phyloP scores from a whole-genome alignment of 2,329 filamentous ascomycete species.

The Colletotrichum trifolii region DNA sequence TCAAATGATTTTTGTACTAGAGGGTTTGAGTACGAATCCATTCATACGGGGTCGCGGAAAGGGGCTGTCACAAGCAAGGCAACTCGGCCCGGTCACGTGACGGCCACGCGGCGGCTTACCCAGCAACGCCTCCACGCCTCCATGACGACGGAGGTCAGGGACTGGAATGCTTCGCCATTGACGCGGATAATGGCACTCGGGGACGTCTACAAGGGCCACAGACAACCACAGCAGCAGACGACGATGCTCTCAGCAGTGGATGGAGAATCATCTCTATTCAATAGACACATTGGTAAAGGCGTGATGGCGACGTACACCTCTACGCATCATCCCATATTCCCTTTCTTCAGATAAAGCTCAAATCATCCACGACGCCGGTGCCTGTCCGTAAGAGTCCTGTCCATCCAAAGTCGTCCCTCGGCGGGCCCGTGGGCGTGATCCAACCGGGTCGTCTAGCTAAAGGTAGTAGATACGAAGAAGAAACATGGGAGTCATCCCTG shows the following conservation, averaged over 20 bases:
- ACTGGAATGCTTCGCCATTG: background rate
- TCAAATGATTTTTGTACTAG: too few species aligned
- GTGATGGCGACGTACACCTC: slow-evolving; percentile 27
- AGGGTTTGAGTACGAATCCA: too few species aligned
- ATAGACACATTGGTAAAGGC: slow-evolving; percentile 24
- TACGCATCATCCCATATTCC: slow-evolving; percentile 30
- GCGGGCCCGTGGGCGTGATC: slow-evolving; percentile 33
- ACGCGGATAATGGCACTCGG: background rate
- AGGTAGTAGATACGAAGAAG: slow-evolving; percentile 36
- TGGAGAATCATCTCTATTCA: slow-evolving; percentile 32
- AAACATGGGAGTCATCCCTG: slow-evolving; percentile 33
- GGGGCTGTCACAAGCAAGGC: too few species aligned
- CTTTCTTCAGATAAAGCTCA: slow-evolving; percentile 25
- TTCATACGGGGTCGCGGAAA: too few species aligned
- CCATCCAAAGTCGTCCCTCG: slow-evolving; percentile 36
- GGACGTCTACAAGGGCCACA: background rate
- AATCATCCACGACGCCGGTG: slow-evolving; percentile 35
- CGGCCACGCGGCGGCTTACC: too few species aligned
- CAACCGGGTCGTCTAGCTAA: slow-evolving; percentile 34
- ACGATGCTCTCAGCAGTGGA: background rate
- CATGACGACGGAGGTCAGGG: too few species aligned
- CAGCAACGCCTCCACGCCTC: too few species aligned
- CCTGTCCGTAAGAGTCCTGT: slow-evolving; percentile 33
- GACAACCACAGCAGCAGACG: background rate
- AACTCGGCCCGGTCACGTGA: too few species aligned